These are phyloP conservation scores for Leishmania braziliensis DNA, from an alignment of 208 protist genomes.

Conservation along the genomic window DNA sequence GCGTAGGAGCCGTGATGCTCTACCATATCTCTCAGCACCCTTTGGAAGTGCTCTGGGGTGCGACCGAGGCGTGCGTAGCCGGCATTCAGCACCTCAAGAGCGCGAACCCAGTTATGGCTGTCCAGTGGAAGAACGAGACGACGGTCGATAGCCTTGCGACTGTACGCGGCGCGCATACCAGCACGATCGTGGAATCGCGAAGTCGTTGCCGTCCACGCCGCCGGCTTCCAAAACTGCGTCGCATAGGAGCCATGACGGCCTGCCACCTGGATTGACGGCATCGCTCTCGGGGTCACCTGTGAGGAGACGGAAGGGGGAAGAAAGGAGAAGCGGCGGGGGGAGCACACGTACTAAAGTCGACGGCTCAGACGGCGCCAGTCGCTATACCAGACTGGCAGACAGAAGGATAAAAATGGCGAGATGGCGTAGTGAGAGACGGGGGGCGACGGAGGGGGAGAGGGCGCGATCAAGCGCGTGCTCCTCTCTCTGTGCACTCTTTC, in stretches of 20 bases:
- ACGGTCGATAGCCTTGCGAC: slow-evolving; percentile 70
- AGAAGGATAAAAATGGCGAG: not conserved
- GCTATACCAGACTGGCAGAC: not conserved
- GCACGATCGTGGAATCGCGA: slow-evolving; percentile 41
- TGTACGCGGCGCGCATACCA: slow-evolving; percentile 51
- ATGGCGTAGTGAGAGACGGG: no score
- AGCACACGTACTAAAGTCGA: not conserved
- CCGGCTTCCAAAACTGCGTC: slow-evolving; percentile 69
- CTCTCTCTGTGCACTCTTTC: not conserved
- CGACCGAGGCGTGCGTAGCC: slow-evolving; percentile 70
- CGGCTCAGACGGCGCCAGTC: not conserved
- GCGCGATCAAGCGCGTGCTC: not conserved
- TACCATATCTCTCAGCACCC: slow-evolving; percentile 72
- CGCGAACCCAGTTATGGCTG: slow-evolving; percentile 71
- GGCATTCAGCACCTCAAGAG: slow-evolving; percentile 78
- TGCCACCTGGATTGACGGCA: slow-evolving; percentile 44
- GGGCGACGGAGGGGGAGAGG: not conserved
- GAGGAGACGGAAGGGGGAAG: not conserved
- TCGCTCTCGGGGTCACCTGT: slow-evolving; percentile 14
- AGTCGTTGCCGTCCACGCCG: slow-evolving; percentile 9
- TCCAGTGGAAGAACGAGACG: slow-evolving; percentile 87
- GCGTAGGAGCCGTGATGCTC: slow-evolving; percentile 29
- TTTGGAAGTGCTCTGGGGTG: slow-evolving; percentile 74
- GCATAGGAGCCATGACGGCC: slow-evolving; percentile 77
- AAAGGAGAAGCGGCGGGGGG: slow-evolving; percentile 5